Base-by-base conservation (phyloP, 495 filamentous ascomycete species). In the Tuber borchii region DNA sequence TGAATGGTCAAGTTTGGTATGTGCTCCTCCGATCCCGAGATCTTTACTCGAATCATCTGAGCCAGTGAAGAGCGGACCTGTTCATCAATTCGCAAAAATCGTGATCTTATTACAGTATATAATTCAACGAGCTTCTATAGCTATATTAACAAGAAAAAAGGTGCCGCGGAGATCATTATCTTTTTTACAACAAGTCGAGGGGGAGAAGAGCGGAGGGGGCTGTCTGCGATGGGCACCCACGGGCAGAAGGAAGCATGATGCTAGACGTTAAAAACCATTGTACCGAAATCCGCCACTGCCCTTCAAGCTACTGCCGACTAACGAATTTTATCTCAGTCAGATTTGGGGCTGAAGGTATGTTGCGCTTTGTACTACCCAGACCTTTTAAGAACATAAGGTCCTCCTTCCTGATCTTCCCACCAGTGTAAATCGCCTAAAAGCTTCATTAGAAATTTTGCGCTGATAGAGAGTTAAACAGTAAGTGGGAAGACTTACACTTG, bases 381-480 rank as follows among this genome's bases (percentile, higher is more conserved):
- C 51, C 61, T 74, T 40, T 71, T 76, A 10, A 34, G 31, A 71
- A 20, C 34, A 45, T 77, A 17, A 80, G 48, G 46, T 80, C 74
- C 26, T 43, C 44, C 46, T 34, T 76, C 22, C 51, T 77, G 17
- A 81, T 72, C 56, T 77, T 74, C 42, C 78, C 79, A 3, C 79
- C 79, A 8, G 79, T 76, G 73, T 81, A 81, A 48, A 81, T 74
- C 31, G 51, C 72, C 79, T 81, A 42, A 34, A 40, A 40, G 22
- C 42, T 42, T 12, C 42, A 22, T 81, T 56, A 77, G 51, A 2
- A 4, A 31, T 34, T 20, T 69, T 19, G 40, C 22, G 42, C 44
- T 26, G 14, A 43, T 17, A 17, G 34, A 40, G 26, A 17, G 19
- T 43, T 16, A 5, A 68, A 34, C 17, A 10, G 43, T 3, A 69